A percentile compares a stretch with the other conserved stretches of the same genome.
Conservation (phyloP, 805 yeast species). For the Pichia nanzhaoensis region DNA sequence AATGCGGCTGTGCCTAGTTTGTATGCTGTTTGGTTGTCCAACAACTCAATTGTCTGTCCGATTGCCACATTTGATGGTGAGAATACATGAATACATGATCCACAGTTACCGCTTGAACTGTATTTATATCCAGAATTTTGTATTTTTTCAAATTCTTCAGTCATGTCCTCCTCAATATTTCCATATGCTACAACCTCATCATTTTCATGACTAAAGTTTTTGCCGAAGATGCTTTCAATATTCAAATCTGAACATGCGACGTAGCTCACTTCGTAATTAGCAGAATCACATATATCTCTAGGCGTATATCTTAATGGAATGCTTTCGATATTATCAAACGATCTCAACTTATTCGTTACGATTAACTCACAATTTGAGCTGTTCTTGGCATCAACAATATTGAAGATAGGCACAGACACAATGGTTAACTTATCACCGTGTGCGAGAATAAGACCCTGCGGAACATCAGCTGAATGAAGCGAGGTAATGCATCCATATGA, state of each 20-base stretch:
- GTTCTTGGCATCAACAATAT: conserved; percentile 29
- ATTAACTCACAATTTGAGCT: background rate
- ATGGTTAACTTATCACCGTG: conserved; percentile 46
- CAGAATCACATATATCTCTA: conserved; percentile 32
- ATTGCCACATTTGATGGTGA: conserved; percentile 31
- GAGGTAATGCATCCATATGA: conserved; percentile 19
- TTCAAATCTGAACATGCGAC: conserved; percentile 42
- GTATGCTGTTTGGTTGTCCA: conserved; percentile 35
- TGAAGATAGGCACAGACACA: conserved; percentile 30
- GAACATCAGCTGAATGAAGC: conserved; percentile 57
- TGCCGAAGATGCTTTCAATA: conserved; percentile 28
- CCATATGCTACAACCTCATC: conserved; percentile 21
- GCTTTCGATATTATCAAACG: conserved; percentile 30
- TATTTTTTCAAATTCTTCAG: conserved; percentile 28
- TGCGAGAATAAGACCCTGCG: conserved; percentile 59
- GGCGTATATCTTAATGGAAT: conserved; percentile 47
- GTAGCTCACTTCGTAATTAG: conserved; percentile 26
- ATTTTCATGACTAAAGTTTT: conserved; percentile 11
- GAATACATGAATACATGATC: conserved; percentile 48
- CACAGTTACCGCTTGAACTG: conserved; percentile 31
- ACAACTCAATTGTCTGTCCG: conserved; percentile 39
- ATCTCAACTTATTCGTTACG: conserved; percentile 7
- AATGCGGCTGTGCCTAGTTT: conserved; percentile 30
- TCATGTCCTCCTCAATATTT: conserved; percentile 21
- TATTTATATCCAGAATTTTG: conserved; percentile 42